Evolutionary conservation across 805 yeast genomes (phyloP), one percentile per base, ranked within the genome.

Genomic region (Saturnispora sanitii): DNA sequence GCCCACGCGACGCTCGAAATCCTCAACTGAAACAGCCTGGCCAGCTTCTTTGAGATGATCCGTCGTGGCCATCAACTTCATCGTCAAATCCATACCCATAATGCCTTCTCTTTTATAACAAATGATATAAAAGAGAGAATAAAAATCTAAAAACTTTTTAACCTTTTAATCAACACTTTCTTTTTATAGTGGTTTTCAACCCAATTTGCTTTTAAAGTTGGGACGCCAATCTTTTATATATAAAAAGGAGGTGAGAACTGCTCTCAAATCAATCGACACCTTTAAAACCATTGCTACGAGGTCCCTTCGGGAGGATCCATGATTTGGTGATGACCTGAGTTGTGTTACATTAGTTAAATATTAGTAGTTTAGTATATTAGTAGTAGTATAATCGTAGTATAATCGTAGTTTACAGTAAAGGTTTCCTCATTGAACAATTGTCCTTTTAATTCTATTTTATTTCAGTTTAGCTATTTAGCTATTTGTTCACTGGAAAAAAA

Each of bases 251-350:
- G n/a, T n/a, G n/a, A n/a, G n/a, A n/a, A n/a, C n/a, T 25, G 27
- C 27, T 8, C 27, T 8, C 11, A 31, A 17, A 18, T 11, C 13
- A 19, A 13, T 16, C 17, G 25, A 38, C 49, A 79, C 76, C 85
- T 79, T 82, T 84, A 86, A 86, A 86, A 86, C 96, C 96, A 86
- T 86, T 86, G 95, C 88, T 76, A 84, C 80, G 87, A 85, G 95
- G 94, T 81, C 79, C 86, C 85, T 80, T 69, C 70, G 66, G 26
- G 35, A 62, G 62, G 54, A 57, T 75, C 87, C 94, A 84, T 84
- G 94, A 84, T 80, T 78, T 71, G 83, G 88, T 81, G 95, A 84
- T 84, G 94, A 84, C 95, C 95, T 84, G 77, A 68, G 66, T 79
- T 62, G 70, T 82, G 90, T 77, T 60, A 82, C 85, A 82, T 68